phyloP scores from a whole-genome alignment of 169 alveolate genomes.

The Hepatocystis sp. region DNA sequence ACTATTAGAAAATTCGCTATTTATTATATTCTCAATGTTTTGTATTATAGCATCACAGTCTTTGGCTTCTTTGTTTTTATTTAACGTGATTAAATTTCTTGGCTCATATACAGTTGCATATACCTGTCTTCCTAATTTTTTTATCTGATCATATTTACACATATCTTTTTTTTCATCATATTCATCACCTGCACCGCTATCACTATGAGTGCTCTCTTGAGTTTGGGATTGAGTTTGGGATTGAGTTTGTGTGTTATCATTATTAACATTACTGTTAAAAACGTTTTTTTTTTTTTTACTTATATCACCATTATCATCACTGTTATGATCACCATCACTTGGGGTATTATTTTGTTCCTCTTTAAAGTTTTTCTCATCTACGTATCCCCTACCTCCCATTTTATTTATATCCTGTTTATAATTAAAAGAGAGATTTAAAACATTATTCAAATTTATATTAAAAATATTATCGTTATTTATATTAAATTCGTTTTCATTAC shows the following conservation, averaged over 20 bases:
- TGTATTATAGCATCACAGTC: conserved; percentile 32
- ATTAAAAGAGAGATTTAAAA: conserved; percentile 25
- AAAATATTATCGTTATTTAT: conserved; percentile 30
- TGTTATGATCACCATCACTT: conserved; percentile 3
- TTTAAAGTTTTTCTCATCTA: background rate
- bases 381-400: no score
- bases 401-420: no score
- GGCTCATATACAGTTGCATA: conserved; percentile 76
- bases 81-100: conserved; percentile 55
- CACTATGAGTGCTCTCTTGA: no score
- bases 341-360: conserved; percentile 2
- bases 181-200: no score
- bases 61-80: conserved; percentile 22
- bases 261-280: no score
- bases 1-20: background rate
- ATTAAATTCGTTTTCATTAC: conserved; percentile 17
- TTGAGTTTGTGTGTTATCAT: no score
- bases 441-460: conserved; percentile 22
- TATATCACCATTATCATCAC: background rate
- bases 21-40: conserved; percentile 28
- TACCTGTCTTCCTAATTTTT: conserved; percentile 44
- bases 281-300: no score
- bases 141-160: conserved; percentile 40
- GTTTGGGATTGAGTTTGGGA: no score
- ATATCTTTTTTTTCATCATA: conserved; percentile 5